phyloP scores from a whole-genome alignment of 2,329 filamentous ascomycete genomes.

The Akanthomyces muscarius region DNA sequence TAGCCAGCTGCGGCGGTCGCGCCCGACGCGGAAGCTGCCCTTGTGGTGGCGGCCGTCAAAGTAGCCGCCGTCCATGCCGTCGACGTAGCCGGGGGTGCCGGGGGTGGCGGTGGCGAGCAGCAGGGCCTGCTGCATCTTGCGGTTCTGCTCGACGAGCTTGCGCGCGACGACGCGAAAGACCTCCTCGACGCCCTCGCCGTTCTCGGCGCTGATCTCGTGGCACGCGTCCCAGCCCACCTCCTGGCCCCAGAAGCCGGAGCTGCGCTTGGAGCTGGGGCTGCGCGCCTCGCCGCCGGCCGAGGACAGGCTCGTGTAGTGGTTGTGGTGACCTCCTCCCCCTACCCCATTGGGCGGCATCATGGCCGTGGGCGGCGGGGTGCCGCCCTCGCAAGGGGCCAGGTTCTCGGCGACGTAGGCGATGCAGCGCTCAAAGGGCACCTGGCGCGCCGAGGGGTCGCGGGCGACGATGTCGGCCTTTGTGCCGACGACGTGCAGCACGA shows the following conservation, averaged over 20 bases:
- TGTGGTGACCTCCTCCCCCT: slow-evolving; percentile 16
- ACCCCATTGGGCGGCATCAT: slow-evolving; percentile 22
- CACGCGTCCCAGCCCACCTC: slow-evolving; percentile 96
- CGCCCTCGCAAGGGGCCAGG: slow-evolving; percentile 66
- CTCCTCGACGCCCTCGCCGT: slow-evolving; percentile 92
- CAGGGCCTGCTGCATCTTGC: slow-evolving; percentile 58
- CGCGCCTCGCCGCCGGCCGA: slow-evolving; percentile 42
- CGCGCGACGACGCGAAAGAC: slow-evolving; percentile 73
- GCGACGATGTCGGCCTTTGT: slow-evolving; percentile 91
- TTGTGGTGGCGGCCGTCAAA: slow-evolving; percentile 47
- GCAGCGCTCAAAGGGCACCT: slow-evolving; percentile 91
- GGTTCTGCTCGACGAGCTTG: slow-evolving; percentile 61
- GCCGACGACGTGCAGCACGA: slow-evolving; percentile 90
- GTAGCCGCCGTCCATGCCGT: slow-evolving; percentile 45
- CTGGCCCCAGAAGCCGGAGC: slow-evolving; percentile 81
- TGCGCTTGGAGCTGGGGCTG: slow-evolving; percentile 60
- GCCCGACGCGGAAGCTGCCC: slow-evolving; percentile 53
- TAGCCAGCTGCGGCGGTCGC: slow-evolving; percentile 56
- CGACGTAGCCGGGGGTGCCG: slow-evolving; percentile 44
- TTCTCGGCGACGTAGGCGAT: slow-evolving; percentile 95
- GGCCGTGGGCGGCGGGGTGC: slow-evolving; percentile 65
- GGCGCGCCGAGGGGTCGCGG: slow-evolving; percentile 69
- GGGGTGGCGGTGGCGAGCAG: slow-evolving; percentile 51
- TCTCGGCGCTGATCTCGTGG: slow-evolving; percentile 93
- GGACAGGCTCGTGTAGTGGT: slow-evolving; percentile 25